phyloP scores from a whole-genome alignment of 1,284 basidiomycete species.

The Caloboletus firmus region DNA sequence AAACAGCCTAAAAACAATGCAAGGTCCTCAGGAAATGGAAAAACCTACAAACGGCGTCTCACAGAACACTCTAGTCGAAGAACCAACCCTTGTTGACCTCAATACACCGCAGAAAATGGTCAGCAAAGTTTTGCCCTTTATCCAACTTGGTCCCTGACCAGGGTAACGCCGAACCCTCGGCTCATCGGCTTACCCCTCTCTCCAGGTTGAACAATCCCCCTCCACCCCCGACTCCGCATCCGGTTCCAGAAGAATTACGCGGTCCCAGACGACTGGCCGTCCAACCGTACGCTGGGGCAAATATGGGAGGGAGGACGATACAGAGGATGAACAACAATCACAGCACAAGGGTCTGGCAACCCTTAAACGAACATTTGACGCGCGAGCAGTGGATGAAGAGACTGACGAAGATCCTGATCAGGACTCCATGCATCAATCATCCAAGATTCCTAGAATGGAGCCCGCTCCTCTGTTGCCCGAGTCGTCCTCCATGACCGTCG shows the following conservation, averaged over 20 bases:
- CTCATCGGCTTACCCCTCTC: conserved; percentile 23
- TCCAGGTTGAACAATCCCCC: conserved; percentile 23
- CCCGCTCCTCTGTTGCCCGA: conserved; percentile 25
- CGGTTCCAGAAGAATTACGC: conserved; percentile 29
- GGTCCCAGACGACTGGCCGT: conserved; percentile 36
- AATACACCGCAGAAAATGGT: conserved; percentile 32
- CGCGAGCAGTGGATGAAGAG: conserved; percentile 37
- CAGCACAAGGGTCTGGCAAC: conserved; percentile 18
- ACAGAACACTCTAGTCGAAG: conserved; percentile 13
- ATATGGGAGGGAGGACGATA: conserved; percentile 33
- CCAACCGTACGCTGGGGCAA: conserved; percentile 37
- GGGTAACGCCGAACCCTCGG: conserved; percentile 33
- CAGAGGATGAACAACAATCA: conserved; percentile 26
- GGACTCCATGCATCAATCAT: conserved; percentile 16
- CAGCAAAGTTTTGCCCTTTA: conserved; percentile 32
- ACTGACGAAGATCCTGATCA: conserved; percentile 33
- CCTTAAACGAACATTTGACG: conserved; percentile 37
- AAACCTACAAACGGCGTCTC: conserved; percentile 20
- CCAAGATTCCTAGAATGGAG: conserved; percentile 33
- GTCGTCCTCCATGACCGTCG: conserved; percentile 33
- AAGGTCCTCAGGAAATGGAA: conserved; percentile 23
- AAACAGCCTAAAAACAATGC: conserved; percentile 35
- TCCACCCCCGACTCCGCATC: conserved; percentile 31
- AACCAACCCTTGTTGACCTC: conserved; percentile 33
- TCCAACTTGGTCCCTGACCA: conserved; percentile 32